Base-by-base conservation (phyloP, 73 alveolate genomes). In the Tetrahymena borealis region DNA sequence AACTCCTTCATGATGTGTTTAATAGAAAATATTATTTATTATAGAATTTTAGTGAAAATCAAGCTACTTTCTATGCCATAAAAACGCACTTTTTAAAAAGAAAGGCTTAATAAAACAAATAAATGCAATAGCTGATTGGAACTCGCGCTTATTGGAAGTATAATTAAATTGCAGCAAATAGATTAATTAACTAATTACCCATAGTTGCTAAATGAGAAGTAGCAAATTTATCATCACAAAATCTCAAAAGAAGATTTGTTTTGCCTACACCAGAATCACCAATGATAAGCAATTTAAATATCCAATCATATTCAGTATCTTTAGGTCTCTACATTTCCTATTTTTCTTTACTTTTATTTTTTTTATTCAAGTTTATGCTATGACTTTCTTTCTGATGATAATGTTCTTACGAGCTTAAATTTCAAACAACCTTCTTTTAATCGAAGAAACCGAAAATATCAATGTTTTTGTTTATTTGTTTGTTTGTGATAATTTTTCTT, bases 201-300 rank as follows among this genome's bases (percentile, higher is more conserved):
- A 95, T 93, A 39, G 97, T 95, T 36, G 97, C 94, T 43, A 94
- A 94, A 94, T 91, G 95, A 33, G 95, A 94, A 18, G 91, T 94
- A 32, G 97, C 78, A 42, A 91, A 95, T 78, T 91, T 95, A 35
- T 94, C 78, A 91, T 95, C 97, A 78, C 96, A 95, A 92, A 91
- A 96, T 91, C 96, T 94, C 37, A 91, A 90, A 78, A 96, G 79
- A 33, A 96, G 90, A 60, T 96, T 96, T 31, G 98, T 91, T 91
- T 96, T 96, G 9, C 98, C 98, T 20, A 96, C 98, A 20, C 94
- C 95, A 9, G 96, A 94, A 94, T 96, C 98, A 7, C 98, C 98
- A 7, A 96, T 93, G 39, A 96, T 92, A 60, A 96, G 94, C 38
- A 96, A 91, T 90, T 95, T 96, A 78, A 96, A 79, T 33, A 96